Conservation (phyloP, 176 grass and related monocot species). For the Oryza glumipatula region DNA sequence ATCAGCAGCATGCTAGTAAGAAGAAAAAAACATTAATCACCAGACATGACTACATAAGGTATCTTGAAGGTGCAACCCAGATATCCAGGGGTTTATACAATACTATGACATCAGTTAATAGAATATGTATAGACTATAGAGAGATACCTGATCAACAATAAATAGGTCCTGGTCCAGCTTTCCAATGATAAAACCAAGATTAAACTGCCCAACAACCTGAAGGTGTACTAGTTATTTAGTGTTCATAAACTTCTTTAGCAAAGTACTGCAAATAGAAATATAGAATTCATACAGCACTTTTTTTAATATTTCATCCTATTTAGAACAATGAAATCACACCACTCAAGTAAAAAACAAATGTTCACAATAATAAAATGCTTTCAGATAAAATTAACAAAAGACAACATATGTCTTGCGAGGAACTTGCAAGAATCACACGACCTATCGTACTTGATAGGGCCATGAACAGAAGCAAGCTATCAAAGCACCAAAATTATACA, state of each 20-base stretch:
- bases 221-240: slow-evolving; percentile 41
- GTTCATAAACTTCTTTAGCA: background rate
- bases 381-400: slow-evolving; percentile 2
- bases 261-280: background rate
- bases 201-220: slow-evolving; percentile 97
- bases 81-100: slow-evolving; percentile 36
- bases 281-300: background rate
- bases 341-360: slow-evolving; percentile 33
- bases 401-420: slow-evolving; percentile 20
- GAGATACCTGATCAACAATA: slow-evolving; percentile 93
- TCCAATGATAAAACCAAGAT: slow-evolving; percentile 99
- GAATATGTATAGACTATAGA: slow-evolving; percentile 7
- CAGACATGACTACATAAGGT: slow-evolving; percentile 6
- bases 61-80: slow-evolving; percentile 43
- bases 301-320: slow-evolving; percentile 2
- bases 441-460: slow-evolving; percentile 22
- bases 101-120: background rate
- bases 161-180: slow-evolving; percentile 89
- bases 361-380: slow-evolving; percentile 1
- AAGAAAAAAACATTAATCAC: slow-evolving; percentile 39
- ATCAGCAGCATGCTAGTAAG: slow-evolving; percentile 94
- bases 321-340: slow-evolving; percentile 30
- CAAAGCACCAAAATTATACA: slow-evolving; percentile 20
- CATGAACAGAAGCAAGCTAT: slow-evolving; percentile 19
- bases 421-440: slow-evolving; percentile 19